phyloP scores from a whole-genome alignment of 306 rosid species.

The Cicer arietinum region DNA sequence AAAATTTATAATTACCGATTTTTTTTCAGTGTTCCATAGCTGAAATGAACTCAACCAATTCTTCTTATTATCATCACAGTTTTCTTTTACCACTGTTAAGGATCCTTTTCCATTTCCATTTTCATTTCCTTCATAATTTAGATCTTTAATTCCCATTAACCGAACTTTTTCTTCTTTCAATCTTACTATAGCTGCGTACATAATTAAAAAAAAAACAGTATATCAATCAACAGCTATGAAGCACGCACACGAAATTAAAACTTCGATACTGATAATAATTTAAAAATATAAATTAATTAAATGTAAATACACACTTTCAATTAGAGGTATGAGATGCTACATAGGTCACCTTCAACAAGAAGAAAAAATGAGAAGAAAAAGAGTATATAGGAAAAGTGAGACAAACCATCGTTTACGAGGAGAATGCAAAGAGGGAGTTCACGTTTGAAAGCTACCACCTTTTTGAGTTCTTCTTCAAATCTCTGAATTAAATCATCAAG shows the following conservation, averaged over 20 bases:
- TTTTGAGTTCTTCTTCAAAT: slow-evolving; percentile 72
- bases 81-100: slow-evolving; percentile 37
- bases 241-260: no score
- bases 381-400: no score
- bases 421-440: slow-evolving; percentile 85
- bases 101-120: not conserved
- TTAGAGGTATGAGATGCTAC: no score
- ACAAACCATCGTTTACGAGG: slow-evolving; percentile 65
- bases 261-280: no score
- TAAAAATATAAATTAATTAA: no score
- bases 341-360: no score
- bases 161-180: slow-evolving; percentile 60
- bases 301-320: no score
- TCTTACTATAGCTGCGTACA: slow-evolving; percentile 60
- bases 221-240: not conserved
- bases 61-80: slow-evolving; percentile 63
- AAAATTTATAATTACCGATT: slow-evolving; percentile 42
- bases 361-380: no score
- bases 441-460: slow-evolving; percentile 78
- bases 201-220: slow-evolving; percentile 1
- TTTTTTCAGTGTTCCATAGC: slow-evolving; percentile 62
- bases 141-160: slow-evolving; percentile 50
- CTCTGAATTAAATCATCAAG: slow-evolving; percentile 55
- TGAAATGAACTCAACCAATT: slow-evolving; percentile 70
- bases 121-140: slow-evolving; percentile 42